phyloP scores from a whole-genome alignment of 768 basidiomycete species.

The Boletus pseudo-olivaceus region DNA sequence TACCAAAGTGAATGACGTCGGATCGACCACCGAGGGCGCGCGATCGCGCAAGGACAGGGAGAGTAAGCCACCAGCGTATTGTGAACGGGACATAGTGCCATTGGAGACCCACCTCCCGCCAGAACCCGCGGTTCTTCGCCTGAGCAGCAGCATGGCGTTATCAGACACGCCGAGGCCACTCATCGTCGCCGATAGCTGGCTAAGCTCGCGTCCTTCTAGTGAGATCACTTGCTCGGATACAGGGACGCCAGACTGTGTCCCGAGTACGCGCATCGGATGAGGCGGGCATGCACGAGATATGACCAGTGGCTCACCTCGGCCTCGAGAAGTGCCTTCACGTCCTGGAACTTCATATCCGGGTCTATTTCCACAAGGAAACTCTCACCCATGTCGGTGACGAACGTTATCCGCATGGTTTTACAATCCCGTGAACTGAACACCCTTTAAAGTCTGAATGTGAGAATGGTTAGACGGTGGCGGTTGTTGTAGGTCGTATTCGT shows the following conservation, averaged over 20 bases:
- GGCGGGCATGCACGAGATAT: neutral
- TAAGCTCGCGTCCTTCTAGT: slow-evolving; percentile 63
- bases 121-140: slow-evolving; percentile 50
- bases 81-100: neutral
- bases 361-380: slow-evolving; percentile 78
- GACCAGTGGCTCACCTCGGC: slow-evolving; percentile 69
- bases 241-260: slow-evolving; percentile 67
- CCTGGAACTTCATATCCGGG: slow-evolving; percentile 85
- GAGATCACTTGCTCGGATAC: slow-evolving; percentile 69
- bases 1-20: slow-evolving; percentile 23
- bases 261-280: neutral
- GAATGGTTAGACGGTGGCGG: neutral
- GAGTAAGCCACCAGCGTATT: neutral
- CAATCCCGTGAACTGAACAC: neutral
- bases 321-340: slow-evolving; percentile 91
- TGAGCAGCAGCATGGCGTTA: slow-evolving; percentile 63
- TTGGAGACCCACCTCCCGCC: slow-evolving; percentile 38
- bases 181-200: slow-evolving; percentile 65
- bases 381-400: slow-evolving; percentile 64
- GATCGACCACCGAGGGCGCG: neutral
- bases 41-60: neutral
- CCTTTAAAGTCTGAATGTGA: neutral
- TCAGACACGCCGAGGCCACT: slow-evolving; percentile 55
- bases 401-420: slow-evolving; percentile 63
- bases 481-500: neutral